Base-by-base conservation (phyloP, 805 yeast species). In the Spencermartinsiella europaea region DNA sequence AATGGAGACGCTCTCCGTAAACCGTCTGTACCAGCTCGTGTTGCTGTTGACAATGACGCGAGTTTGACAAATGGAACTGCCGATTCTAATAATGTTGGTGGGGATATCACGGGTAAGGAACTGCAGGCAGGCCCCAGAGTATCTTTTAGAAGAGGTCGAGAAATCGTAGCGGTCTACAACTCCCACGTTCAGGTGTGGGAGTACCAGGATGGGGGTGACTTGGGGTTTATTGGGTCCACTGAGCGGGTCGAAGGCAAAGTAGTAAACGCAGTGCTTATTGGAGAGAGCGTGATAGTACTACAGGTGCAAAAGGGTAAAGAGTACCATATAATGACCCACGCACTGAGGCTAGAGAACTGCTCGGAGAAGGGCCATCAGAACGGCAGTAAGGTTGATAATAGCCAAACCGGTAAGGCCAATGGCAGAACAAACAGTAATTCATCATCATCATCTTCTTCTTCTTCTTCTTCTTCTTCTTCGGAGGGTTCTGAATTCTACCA, bases 101-200 rank as follows among this genome's bases (percentile, higher is more conserved):
- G n/a, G n/a, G n/a, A n/a, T n/a, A n/a, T n/a, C n/a, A n/a, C n/a
- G n/a, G n/a, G n/a, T n/a, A n/a, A n/a, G n/a, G n/a, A n/a, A n/a
- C n/a, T n/a, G n/a, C n/a, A n/a, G n/a, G 14, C 40, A 7, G 14
- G n/a, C n/a, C 40, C 21, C 22, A 12, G 25, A 16, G n/a, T 37
- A 17, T 20, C 34, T 15, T 16, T 38, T 38, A 20, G 34, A 7
- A 21, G 34, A 14, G 16, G 34, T 22, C 34, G 42, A 8, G 19
- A 15, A n/a, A 7, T 38, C n/a, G 10, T 38, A 10, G 28, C 15
- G 15, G 21, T 12, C 14, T 38, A 16, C 21, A 10, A 21, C 19
- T 22, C 31, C 36, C 27, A 38, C 27, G 51, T 51, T 15, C 53
- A 53, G 42, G 36, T 53, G 36, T 53, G 55, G 55, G 40, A 21